Evolutionary conservation across 139 green algal genomes (phyloP).

Genomic region (Chlamydomonas incerta): DNA sequence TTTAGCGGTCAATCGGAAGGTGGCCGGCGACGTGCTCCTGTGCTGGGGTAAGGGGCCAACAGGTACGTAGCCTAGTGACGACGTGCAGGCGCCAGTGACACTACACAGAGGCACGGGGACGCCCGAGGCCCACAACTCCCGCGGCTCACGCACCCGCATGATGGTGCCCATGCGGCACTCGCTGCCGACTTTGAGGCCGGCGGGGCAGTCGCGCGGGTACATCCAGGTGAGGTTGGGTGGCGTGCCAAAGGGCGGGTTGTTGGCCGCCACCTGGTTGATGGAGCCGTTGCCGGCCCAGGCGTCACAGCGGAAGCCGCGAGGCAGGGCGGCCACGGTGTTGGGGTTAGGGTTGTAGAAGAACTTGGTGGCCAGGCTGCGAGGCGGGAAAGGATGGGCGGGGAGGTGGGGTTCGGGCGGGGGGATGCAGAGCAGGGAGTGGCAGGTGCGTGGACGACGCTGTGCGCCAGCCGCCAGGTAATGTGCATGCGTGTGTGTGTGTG

Average conservation of each 20-base stretch:
- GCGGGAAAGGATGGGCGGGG: background rate
- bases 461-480: no score
- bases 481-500: no score
- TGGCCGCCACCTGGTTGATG: background rate
- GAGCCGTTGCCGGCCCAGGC: constrained; percentile 4
- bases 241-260: background rate
- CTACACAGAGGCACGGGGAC: no score
- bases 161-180: constrained; percentile 15
- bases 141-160: background rate
- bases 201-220: constrained; percentile 33
- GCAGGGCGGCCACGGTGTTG: background rate
- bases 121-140: no score
- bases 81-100: no score
- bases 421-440: no score
- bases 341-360: background rate
- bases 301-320: constrained; percentile 35
- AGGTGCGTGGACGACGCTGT: no score
- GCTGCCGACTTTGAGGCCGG: background rate
- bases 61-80: no score
- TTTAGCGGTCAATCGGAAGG: no score
- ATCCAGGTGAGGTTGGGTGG: constrained; percentile 24
- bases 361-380: constrained; percentile 21
- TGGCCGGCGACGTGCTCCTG: no score
- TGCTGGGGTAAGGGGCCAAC: no score
- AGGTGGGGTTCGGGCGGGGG: background rate